Base-by-base conservation (phyloP, 805 yeast species). In the Candida pseudoglaebosa region DNA sequence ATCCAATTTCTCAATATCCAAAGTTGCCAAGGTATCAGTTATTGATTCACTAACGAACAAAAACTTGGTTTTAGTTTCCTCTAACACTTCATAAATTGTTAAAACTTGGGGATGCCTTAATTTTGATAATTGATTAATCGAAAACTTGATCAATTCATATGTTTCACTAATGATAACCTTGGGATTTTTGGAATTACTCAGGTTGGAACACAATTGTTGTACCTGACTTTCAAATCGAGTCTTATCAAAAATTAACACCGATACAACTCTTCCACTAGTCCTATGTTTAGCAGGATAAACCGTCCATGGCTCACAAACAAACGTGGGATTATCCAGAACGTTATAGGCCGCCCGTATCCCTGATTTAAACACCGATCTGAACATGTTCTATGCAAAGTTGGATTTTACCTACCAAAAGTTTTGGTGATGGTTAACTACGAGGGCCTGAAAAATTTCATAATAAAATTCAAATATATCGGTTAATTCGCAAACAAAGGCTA, bases 51-150 rank as follows among this genome's bases (percentile, higher is more conserved):
- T 79, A 9, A 84, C 99, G 65, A 93, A 91, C 39, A 83, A 55
- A 47, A 90, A 73, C 41, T 86, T 77, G 47, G 77, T 74, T 47
- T 82, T 82, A 26, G 91, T 84, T 48, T 89, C 95, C 59, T 93
- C 98, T 44, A 90, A 61, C 0, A 95, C 95, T 56, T 95, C 99
- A 26, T 86, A 77, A 2, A 93, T 71, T 1, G 89, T 81, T 33
- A 93, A 62, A 19, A 93, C 71, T 46, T 88, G 82, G 0, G 99
- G 99, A 57, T 93, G 99, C 48, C 89, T 84, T 49, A 93, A 67
- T 54, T 82, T 84, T 13, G 95, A 78, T 54, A 90, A 63, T 45
- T 83, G 82, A 16, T 77, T 63, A 2, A 88, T 82, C 50, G 89
- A 93, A 19, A 66, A 63, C 49, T 79, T 74, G 35, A 93, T 64